Evolutionary conservation across 2,329 filamentous ascomycete genomes (phyloP).

Genomic region (Epichloe aotearoae): DNA sequence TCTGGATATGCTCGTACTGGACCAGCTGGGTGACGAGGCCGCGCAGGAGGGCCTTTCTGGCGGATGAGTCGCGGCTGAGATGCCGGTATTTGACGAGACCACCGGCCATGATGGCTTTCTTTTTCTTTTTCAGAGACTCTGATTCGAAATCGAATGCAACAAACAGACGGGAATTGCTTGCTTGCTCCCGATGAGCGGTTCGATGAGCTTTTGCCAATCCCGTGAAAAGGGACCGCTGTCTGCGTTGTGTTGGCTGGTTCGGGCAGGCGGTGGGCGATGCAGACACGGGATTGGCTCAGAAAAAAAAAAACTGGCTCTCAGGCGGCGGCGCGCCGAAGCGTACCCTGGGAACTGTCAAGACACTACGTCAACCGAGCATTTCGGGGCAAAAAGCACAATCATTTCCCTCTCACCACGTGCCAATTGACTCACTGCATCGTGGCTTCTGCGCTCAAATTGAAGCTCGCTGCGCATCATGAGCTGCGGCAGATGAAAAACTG

Average conservation of each 20-base stretch:
- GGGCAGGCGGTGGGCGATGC: slow-evolving; percentile 4
- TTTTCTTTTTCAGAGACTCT: not conserved
- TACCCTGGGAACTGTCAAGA: not conserved
- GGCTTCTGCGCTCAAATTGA: slow-evolving; percentile 7
- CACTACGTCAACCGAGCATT: slow-evolving; percentile 8
- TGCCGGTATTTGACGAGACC: slow-evolving; percentile 80
- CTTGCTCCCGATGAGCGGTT: not conserved
- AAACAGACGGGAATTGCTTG: not conserved
- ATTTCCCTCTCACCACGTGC: not conserved
- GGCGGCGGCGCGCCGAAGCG: not conserved
- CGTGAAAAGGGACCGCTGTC: not conserved
- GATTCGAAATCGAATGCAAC: not conserved
- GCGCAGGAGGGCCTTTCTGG: slow-evolving; percentile 82
- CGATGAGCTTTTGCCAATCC: not conserved
- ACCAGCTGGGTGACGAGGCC: slow-evolving; percentile 94
- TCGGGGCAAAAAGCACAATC: not conserved
- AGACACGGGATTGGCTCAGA: not conserved
- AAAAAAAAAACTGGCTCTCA: slow-evolving; percentile 5
- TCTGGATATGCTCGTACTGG: slow-evolving; percentile 83
- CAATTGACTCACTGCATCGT: slow-evolving; percentile 6
- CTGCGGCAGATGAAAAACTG: slow-evolving; percentile 12
- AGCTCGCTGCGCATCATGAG: slow-evolving; percentile 21
- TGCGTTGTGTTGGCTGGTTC: not conserved
- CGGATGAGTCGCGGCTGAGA: slow-evolving; percentile 71
- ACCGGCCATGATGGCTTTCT: slow-evolving; percentile 55